Evolutionary conservation across 2,329 filamentous ascomycete species (phyloP).

Genomic region (Aschersonia sp.): DNA sequence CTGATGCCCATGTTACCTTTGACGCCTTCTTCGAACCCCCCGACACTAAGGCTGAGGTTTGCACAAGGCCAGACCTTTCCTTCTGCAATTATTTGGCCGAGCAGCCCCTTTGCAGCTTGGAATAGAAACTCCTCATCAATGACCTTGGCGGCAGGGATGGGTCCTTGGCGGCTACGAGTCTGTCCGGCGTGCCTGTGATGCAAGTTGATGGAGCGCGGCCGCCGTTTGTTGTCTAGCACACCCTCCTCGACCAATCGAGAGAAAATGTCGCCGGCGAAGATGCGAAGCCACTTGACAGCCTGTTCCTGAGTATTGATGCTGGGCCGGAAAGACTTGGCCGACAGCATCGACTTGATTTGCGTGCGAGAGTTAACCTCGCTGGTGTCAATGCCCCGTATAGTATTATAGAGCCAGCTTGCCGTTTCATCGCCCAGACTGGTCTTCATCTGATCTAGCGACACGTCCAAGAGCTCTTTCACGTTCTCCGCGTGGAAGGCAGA

Average conservation of each 20-base stretch:
- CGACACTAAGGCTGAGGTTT: constrained; percentile 79
- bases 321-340: constrained; percentile 86
- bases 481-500: constrained; percentile 69
- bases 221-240: constrained; percentile 70
- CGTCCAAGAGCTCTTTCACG: constrained; percentile 57
- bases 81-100: constrained; percentile 65
- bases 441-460: constrained; percentile 64
- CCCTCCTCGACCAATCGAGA: constrained; percentile 82
- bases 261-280: constrained; percentile 86
- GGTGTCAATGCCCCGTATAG: constrained; percentile 70
- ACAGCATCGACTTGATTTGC: constrained; percentile 94
- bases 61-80: constrained; percentile 77
- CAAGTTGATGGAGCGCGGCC: constrained; percentile 73
- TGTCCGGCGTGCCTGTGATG: constrained; percentile 65
- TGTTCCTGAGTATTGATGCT: constrained; percentile 66
- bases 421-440: constrained; percentile 70
- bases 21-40: constrained; percentile 82
- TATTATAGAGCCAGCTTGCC: constrained; percentile 71
- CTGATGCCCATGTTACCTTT: constrained; percentile 76
- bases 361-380: constrained; percentile 85
- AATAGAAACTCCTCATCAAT: constrained; percentile 62
- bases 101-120: constrained; percentile 58
- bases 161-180: constrained; percentile 57
- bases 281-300: constrained; percentile 71
- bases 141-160: constrained; percentile 61